phyloP scores from a whole-genome alignment of 2,329 filamentous ascomycete species.

The Berkeleyomyces rouxiae region DNA sequence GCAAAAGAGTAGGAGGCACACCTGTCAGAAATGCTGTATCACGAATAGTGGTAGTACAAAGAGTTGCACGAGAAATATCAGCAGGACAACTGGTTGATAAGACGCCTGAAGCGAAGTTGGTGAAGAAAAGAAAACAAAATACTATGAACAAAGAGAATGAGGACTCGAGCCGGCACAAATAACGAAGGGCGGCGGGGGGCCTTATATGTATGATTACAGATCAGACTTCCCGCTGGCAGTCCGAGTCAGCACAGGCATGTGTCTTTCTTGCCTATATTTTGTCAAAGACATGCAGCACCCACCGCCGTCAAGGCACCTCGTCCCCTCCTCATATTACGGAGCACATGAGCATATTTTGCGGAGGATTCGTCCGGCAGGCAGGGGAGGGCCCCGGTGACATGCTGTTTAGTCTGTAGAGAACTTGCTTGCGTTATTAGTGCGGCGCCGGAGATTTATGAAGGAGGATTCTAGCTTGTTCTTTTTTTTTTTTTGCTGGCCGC shows the following conservation, averaged over 20 bases:
- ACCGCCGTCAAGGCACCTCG: not conserved
- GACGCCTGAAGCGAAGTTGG: not conserved
- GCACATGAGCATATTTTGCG: constrained; percentile 6
- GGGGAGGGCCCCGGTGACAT: constrained; percentile 2
- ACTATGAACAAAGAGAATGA: not conserved
- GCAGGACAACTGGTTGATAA: not conserved
- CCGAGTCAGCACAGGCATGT: too few relatives aligned
- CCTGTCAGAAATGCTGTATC: not conserved
- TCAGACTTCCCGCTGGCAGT: not conserved
- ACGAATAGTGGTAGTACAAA: not conserved
- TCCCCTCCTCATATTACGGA: not conserved
- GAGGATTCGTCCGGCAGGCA: not conserved
- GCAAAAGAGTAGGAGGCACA: not conserved
- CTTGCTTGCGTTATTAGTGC: not conserved
- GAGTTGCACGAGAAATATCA: not conserved
- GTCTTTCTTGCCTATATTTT: too few relatives aligned
- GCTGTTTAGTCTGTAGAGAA: not conserved
- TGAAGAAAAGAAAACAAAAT: not conserved
- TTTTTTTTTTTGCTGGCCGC: not conserved
- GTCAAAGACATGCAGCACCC: not conserved
- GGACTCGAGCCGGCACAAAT: not conserved
- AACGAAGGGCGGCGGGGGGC: not conserved
- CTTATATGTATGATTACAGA: not conserved
- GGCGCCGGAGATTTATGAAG: not conserved
- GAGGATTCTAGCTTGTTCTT: not conserved